Percentiles rank a stretch among this genome's conserved stretches.
Conservation (phyloP, 768 basidiomycete species). For the Agaricus bisporus region DNA sequence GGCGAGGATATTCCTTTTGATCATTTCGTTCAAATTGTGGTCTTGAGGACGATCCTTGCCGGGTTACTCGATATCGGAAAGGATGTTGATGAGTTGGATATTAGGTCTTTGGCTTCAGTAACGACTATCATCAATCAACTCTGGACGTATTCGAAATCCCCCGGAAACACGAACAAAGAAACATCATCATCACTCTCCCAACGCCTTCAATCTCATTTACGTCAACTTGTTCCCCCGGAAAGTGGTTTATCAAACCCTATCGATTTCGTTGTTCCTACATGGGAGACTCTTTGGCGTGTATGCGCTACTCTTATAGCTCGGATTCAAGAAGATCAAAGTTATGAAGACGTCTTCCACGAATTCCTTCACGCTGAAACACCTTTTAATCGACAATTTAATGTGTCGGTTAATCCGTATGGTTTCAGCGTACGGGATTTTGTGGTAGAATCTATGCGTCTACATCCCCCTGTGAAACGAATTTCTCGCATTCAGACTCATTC, state of each 20-base stretch:
- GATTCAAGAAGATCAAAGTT: constrained; percentile 20
- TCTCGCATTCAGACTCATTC: constrained; percentile 10
- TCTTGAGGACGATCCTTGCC: constrained; percentile 35
- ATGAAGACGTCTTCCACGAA: constrained; percentile 13
- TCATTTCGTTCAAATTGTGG: constrained; percentile 36
- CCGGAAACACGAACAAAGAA: constrained; percentile 1
- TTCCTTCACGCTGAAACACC: constrained; percentile 35
- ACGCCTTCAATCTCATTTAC: constrained; percentile 29
- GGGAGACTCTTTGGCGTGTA: constrained; percentile 61
- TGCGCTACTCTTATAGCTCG: constrained; percentile 39
- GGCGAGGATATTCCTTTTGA: constrained; percentile 23
- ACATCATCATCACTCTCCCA: constrained; percentile 21
- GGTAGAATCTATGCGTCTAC: constrained; percentile 39
- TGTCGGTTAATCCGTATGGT: neutral
- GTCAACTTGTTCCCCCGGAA: constrained; percentile 32
- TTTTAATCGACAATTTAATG: constrained; percentile 22
- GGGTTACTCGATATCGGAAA: constrained; percentile 31
- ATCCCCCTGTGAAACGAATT: constrained; percentile 47
- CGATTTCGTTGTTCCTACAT: constrained; percentile 50
- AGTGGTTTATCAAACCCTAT: constrained; percentile 32
- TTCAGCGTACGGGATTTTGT: constrained; percentile 33
- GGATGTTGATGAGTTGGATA: constrained; percentile 22
- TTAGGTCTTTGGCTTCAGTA: constrained; percentile 28
- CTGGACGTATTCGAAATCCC: constrained; percentile 42
- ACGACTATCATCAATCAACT: constrained; percentile 37